Conservation (phyloP, 139 green algal species). For the Closterium sp. region DNA sequence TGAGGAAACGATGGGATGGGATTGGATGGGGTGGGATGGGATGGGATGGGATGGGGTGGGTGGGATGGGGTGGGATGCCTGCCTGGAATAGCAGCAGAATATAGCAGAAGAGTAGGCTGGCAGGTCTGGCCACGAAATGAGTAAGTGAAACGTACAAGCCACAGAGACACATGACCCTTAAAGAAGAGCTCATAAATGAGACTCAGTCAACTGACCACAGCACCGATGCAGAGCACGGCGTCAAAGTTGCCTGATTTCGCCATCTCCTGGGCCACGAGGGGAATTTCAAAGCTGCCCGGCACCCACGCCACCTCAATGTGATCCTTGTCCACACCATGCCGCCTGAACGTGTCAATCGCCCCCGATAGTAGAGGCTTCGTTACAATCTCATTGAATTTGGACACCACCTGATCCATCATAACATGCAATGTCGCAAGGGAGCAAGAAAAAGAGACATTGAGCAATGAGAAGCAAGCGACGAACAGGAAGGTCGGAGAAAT, state of each 20-base stretch:
- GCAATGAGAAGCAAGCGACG: too few relatives aligned
- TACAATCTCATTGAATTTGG: constrained; percentile 91
- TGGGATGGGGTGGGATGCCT: neutral
- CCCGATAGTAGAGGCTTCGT: constrained; percentile 89
- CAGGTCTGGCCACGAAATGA: neutral
- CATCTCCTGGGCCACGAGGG: constrained; percentile 87
- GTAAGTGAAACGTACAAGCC: neutral
- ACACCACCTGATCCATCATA: constrained; percentile 74
- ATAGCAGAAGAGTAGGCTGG: neutral
- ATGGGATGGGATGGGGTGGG: neutral
- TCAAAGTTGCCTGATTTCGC: constrained; percentile 82
- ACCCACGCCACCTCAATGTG: constrained; percentile 70
- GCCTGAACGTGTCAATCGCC: constrained; percentile 41
- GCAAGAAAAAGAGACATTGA: neutral
- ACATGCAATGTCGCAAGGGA: too few relatives aligned
- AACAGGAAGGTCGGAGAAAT: too few relatives aligned
- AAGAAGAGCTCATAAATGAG: neutral
- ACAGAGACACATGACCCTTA: neutral
- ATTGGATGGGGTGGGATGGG: neutral
- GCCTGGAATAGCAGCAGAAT: neutral
- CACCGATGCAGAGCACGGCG: constrained; percentile 86
- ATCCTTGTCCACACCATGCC: constrained; percentile 6
- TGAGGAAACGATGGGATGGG: neutral
- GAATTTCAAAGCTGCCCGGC: constrained; percentile 93
- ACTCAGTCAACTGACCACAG: constrained; percentile 59